phyloP scores from a whole-genome alignment of 257 asterid species.

The Solanum pinnatisectum region DNA sequence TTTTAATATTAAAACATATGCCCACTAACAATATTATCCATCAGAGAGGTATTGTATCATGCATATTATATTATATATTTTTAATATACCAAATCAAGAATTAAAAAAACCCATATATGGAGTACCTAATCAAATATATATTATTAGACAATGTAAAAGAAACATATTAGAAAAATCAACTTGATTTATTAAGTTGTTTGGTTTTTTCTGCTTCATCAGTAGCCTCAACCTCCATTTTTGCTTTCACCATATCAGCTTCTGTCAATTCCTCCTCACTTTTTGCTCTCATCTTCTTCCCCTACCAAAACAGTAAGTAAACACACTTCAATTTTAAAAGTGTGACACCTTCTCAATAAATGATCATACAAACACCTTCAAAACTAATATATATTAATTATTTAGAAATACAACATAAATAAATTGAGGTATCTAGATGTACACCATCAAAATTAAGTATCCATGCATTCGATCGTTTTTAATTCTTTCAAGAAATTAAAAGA shows the following conservation, averaged over 20 bases:
- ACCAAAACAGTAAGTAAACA: not conserved
- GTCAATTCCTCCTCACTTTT: constrained; percentile 24
- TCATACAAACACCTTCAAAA: not conserved
- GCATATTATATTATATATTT: not conserved
- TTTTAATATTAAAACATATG: no score
- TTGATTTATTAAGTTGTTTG: constrained; percentile 16
- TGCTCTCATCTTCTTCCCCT: constrained; percentile 28
- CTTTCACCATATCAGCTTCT: constrained; percentile 23
- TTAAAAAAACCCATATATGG: not conserved
- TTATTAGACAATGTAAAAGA: not conserved
- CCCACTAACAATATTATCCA: not conserved
- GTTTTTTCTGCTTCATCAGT: constrained; percentile 33
- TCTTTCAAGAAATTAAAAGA: no score
- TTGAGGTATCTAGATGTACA: no score
- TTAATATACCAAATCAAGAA: not conserved
- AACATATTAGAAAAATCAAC: not conserved
- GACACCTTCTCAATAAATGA: not conserved
- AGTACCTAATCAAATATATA: no score
- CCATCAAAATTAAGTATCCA: no score
- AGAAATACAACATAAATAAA: no score
- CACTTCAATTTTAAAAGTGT: not conserved
- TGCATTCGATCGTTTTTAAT: no score
- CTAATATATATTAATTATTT: no score
- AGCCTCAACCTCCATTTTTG: constrained; percentile 38
- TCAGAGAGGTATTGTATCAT: not conserved